Conservation (phyloP, 2,329 filamentous ascomycete species). For the Sporothrix protearum region DNA sequence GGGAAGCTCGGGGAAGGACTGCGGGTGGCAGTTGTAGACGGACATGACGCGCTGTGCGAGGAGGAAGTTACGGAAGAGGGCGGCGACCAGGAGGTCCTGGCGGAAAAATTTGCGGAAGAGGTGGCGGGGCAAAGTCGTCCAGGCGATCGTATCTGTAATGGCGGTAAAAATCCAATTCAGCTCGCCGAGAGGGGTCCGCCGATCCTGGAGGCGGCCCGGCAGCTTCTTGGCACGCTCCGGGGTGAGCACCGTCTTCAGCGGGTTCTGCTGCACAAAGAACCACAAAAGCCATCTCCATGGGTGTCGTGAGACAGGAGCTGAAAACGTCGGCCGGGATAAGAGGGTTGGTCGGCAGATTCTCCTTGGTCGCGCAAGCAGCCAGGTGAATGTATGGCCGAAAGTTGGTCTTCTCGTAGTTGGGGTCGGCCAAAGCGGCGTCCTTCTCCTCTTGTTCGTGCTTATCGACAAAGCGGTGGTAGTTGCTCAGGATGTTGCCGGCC, state of each 20-base stretch:
- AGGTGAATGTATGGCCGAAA: constrained; percentile 76
- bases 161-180: constrained; percentile 99
- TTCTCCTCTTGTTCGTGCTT: constrained; percentile 90
- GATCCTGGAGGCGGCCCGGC: constrained; percentile 85
- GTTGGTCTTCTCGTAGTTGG: constrained; percentile 74
- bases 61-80: constrained; percentile 92
- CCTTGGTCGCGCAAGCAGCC: constrained; percentile 83
- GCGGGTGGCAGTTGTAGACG: constrained; percentile 90
- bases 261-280: constrained; percentile 94
- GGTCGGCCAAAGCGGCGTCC: constrained; percentile 71
- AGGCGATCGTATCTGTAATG: constrained; percentile 97
- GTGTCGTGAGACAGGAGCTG: constrained; percentile 91
- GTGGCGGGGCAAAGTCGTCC: constrained; percentile 87
- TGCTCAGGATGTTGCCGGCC: constrained; percentile 89
- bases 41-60: constrained; percentile 94
- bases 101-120: constrained; percentile 96
- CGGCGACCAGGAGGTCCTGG: constrained; percentile 98
- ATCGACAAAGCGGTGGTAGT: constrained; percentile 90
- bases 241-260: constrained; percentile 63
- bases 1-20: constrained; percentile 86
- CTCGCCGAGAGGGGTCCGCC: constrained; percentile 89
- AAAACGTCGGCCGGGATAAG: constrained; percentile 91
- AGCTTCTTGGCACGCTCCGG: constrained; percentile 84
- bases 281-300: constrained; percentile 97
- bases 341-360: constrained; percentile 92